These are phyloP conservation scores for Plasmodium chabaudi DNA, from an alignment of 169 alveolate genomes.

Conservation along the genomic window DNA sequence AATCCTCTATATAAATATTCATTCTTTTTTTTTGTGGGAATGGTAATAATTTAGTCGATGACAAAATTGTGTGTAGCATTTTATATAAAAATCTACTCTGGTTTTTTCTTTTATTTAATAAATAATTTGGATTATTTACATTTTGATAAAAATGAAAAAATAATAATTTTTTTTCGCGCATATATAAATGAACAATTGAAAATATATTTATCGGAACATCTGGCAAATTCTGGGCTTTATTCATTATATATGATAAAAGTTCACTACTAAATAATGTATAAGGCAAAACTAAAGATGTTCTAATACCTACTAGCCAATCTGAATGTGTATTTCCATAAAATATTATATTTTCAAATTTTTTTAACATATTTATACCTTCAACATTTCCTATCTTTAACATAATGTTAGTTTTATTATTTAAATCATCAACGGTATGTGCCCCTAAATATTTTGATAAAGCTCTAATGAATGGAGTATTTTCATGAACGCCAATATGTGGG, in stretches of 20 bases:
- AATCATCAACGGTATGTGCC: slow-evolving; percentile 80
- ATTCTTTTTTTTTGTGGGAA: slow-evolving; percentile 21
- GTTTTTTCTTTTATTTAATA: slow-evolving; percentile 21
- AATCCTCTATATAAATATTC: slow-evolving; percentile 11
- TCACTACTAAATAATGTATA: slow-evolving; percentile 64
- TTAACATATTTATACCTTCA: slow-evolving; percentile 73
- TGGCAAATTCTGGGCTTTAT: slow-evolving; percentile 65
- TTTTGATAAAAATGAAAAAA: slow-evolving; percentile 71
- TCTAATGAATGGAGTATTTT: slow-evolving; percentile 78
- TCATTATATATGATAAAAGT: slow-evolving; percentile 65
- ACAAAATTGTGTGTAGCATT: slow-evolving; percentile 61
- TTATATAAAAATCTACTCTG: slow-evolving; percentile 56
- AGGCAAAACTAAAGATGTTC: slow-evolving; percentile 85
- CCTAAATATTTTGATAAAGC: slow-evolving; percentile 76
- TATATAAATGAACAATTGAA: slow-evolving; percentile 71
- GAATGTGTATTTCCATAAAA: slow-evolving; percentile 85
- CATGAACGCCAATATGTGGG: slow-evolving; percentile 86
- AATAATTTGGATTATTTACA: slow-evolving; percentile 51
- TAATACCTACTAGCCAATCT: slow-evolving; percentile 85
- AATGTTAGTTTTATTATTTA: slow-evolving; percentile 81
- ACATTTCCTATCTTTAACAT: slow-evolving; percentile 76
- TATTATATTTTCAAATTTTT: slow-evolving; percentile 78
- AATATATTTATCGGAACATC: slow-evolving; percentile 78
- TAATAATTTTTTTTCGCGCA: slow-evolving; percentile 60
- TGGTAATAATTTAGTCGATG: slow-evolving; percentile 43